Conservation (phyloP, 2,329 filamentous ascomycete genomes). For the Trichoderma harzianum region DNA sequence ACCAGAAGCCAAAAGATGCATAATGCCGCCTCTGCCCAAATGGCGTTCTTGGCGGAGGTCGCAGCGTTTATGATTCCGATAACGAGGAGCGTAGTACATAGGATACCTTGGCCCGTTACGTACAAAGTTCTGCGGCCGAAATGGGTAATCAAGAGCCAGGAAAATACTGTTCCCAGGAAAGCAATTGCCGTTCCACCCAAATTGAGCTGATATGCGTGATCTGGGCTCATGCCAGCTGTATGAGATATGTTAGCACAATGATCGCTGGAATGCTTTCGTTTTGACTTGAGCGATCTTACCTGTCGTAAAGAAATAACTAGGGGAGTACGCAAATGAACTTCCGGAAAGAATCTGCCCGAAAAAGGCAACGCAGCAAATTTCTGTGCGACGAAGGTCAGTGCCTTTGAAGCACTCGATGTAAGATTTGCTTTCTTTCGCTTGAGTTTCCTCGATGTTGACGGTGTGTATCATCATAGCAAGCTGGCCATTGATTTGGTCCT, state of each 20-base stretch:
- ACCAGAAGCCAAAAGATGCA: constrained; percentile 35
- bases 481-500: constrained; percentile 15
- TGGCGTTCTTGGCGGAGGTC: constrained; percentile 24
- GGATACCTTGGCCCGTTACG: constrained; percentile 40
- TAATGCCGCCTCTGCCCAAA: constrained; percentile 35
- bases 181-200: constrained; percentile 39
- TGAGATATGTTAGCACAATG: background rate
- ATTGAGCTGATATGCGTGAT: constrained; percentile 33
- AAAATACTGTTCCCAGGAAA: constrained; percentile 42
- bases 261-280: background rate
- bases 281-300: background rate
- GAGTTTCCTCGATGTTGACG: constrained; percentile 39
- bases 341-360: constrained; percentile 9
- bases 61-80: constrained; percentile 41
- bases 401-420: constrained; percentile 45
- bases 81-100: constrained; percentile 37
- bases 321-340: constrained; percentile 33
- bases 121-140: constrained; percentile 46
- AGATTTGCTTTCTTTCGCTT: constrained; percentile 33
- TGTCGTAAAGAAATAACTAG: constrained; percentile 37
- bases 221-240: constrained; percentile 32
- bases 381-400: constrained; percentile 47
- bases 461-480: constrained; percentile 43
- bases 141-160: constrained; percentile 39
- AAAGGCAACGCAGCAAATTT: constrained; percentile 40